Base-by-base conservation (phyloP, 805 yeast genomes). In the Candida taoyuanica region DNA sequence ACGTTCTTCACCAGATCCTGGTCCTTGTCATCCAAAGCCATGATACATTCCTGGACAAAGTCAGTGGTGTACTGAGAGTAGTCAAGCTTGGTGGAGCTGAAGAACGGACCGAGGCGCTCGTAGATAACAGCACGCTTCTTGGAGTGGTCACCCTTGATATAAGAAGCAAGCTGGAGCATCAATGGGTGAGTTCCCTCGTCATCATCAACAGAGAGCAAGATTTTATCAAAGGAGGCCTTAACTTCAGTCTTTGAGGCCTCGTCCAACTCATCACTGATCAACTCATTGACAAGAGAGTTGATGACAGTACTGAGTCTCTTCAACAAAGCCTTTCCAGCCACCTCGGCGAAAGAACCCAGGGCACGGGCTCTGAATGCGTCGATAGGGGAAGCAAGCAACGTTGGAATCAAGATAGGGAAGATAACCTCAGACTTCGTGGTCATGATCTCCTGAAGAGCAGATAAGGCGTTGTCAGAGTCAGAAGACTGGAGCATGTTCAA, bases 391-490 rank as follows among this genome's bases (percentile, higher is more conserved):
- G 78, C 60, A 55, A 91, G 69, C 55, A 93, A 71, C 0, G 95
- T 76, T 31, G 98, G 97, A 42, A 91, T 72, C 57, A 93, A 73
- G 33, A 86, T 83, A 34, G 98, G 97, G 88, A 94, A 88, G 40
- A 94, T 85, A 3, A 85, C 81, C 42, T 86, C 94, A 6, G 97
- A 74, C 54, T 85, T 86, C 3, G 88, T 80, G 9, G 93, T 76
- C 95, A 91, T 85, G 51, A 93, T 83, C 56, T 89, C 97, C 63
- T 83, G 81, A 48, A 93, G 71, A 7, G 98, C 98, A 37, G 80
- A 70, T 48, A 93, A 72, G 1, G 98, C 96, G 54, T 75, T 72
- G 34, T 78, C 85, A 0, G 89, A 77, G 15, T 72, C 75, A 13
- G 72, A 65, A 3, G 70, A 57, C 45, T 82, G 80, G 50, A 91